Percentiles rank a stretch among this genome's conserved stretches.
phyloP scores from a whole-genome alignment of 768 basidiomycete species.

The Leccinum truebloodii region DNA sequence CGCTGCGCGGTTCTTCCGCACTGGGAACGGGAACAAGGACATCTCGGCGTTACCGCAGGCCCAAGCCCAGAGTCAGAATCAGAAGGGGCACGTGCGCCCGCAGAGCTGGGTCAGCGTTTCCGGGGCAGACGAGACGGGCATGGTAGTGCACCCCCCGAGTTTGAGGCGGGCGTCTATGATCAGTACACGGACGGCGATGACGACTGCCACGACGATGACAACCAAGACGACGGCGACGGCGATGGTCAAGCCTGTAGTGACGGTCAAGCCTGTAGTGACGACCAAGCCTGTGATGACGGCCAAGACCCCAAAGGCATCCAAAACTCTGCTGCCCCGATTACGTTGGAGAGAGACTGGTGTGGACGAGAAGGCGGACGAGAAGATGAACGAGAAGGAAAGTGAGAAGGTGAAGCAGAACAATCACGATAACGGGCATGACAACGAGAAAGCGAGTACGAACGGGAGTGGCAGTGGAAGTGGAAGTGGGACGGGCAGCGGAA shows the following conservation, averaged over 20 bases:
- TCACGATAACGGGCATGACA: neutral
- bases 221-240: neutral
- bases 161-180: slow-evolving; percentile 31
- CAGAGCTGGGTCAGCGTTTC: neutral
- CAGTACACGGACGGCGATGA: slow-evolving; percentile 2
- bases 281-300: neutral
- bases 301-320: neutral
- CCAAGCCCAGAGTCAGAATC: neutral
- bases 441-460: slow-evolving; percentile 2
- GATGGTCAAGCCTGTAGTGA: slow-evolving; percentile 2
- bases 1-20: slow-evolving; percentile 23
- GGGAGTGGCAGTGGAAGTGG: slow-evolving; percentile 1
- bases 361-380: neutral
- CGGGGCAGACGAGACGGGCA: slow-evolving; percentile 17
- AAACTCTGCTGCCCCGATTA: neutral
- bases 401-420: neutral
- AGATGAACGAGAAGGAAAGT: neutral
- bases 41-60: neutral
- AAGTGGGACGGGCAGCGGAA: neutral
- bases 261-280: slow-evolving; percentile 5
- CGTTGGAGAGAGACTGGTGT: neutral
- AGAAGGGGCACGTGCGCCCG: neutral
- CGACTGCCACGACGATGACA: neutral
- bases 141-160: neutral
- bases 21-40: slow-evolving; percentile 1